Conservation (phyloP, 1,284 basidiomycete species). For the Ganoderma sp. region DNA sequence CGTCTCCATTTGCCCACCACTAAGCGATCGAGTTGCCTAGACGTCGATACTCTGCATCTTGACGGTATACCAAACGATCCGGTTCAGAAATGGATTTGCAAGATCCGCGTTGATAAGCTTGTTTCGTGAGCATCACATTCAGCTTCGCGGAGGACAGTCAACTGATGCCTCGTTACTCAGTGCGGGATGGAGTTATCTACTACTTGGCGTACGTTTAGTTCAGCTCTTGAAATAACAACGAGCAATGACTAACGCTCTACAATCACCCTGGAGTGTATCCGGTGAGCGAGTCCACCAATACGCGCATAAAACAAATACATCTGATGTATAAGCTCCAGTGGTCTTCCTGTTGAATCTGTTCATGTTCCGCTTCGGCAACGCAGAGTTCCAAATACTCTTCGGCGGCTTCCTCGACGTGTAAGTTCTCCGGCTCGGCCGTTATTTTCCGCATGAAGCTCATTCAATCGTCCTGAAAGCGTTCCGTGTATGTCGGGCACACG, state of each 20-base stretch:
- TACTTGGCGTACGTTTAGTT: background rate
- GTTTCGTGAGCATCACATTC: background rate
- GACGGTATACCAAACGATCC: conserved; percentile 9
- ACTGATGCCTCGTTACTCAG: background rate
- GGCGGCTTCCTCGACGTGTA: conserved; percentile 17
- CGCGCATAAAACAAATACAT: too few relatives aligned
- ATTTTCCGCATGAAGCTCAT: background rate
- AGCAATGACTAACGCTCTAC: background rate
- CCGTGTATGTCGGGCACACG: conserved; percentile 20
- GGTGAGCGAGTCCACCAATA: background rate
- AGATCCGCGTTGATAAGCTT: background rate
- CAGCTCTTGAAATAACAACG: background rate
- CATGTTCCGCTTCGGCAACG: conserved; percentile 9
- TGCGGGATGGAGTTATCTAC: conserved; percentile 5
- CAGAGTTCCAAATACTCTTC: conserved; percentile 13
- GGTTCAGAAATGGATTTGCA: conserved; percentile 1
- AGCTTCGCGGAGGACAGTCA: background rate
- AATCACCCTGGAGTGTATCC: background rate
- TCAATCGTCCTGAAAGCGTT: conserved; percentile 4
- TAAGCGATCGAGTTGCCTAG: background rate
- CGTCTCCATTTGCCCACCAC: too few relatives aligned
- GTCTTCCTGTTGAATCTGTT: conserved; percentile 19
- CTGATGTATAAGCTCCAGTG: background rate
- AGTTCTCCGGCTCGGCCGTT: background rate
- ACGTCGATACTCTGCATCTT: conserved; percentile 9